Base-by-base conservation (phyloP, 129 eudicot species). In the Saussurea involucrata region DNA sequence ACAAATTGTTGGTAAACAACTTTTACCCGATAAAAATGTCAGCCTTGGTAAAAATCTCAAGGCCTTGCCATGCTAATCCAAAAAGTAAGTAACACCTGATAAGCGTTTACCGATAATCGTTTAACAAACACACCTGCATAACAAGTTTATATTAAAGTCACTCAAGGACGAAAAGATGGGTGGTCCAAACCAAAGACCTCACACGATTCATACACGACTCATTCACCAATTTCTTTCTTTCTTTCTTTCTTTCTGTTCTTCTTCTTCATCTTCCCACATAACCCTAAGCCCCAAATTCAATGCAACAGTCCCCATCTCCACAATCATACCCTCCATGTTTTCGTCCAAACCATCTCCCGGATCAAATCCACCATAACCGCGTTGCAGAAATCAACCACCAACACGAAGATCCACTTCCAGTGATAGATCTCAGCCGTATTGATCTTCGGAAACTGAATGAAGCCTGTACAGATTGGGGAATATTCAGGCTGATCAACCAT, bases 401-500 rank as follows among this genome's bases (percentile, higher is more conserved):
- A 21, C 20, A 8, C 4, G 46, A 80, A 40, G 33, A 84, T 75
- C 86, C 80, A 24, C 83, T 88, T 37, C 88, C 90, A 0, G 63
- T 82, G 6, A 86, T 88, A 18, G 90, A 90, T 80, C 80, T 86
- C 37, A 7, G 27, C 24, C 80, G 78, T 68, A 53, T 84, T 2
- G 44, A 78, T 31, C 71, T 34, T 1, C 61, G 29, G 1, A 68
- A 76, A 6, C 78, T 91, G 31, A 71, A 75, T 0, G 79, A 74
- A 34, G 88, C 86, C 13, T 94, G 98, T 63, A 75, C 58, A 11
- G 87, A 91, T 5, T 91, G 96, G 98, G 98, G 98, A 1, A 81
- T 94, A 32, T 94, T 91, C 75, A 84, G 97, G 60, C 77, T 91
- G 71, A 80, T 85, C 29, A 94, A 94, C 89, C 98, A 94, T 32